Percentiles rank a stretch among this genome's conserved stretches.
phyloP scores from a whole-genome alignment of 257 asterid genomes.

The Scutellaria barbata region DNA sequence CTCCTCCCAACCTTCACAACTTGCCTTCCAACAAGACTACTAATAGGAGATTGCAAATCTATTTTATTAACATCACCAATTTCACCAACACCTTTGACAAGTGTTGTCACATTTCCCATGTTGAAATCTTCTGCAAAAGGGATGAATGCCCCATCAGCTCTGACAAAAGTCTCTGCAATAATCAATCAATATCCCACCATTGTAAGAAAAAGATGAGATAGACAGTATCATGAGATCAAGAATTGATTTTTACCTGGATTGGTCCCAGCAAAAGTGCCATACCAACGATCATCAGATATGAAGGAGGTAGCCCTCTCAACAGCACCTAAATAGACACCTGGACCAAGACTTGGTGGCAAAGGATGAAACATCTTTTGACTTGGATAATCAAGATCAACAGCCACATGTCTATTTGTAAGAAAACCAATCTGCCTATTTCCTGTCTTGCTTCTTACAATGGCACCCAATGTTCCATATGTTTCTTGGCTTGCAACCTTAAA shows the following conservation, averaged over 20 bases:
- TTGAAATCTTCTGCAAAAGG: conserved; percentile 92
- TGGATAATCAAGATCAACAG: conserved; percentile 94
- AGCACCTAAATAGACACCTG: conserved; percentile 96
- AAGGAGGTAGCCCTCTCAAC: conserved; percentile 98
- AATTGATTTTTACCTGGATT: conserved; percentile 69
- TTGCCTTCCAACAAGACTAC: conserved; percentile 78
- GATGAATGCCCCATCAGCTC: conserved; percentile 97
- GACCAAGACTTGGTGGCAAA: conserved; percentile 95
- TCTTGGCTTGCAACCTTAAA: conserved; percentile 97
- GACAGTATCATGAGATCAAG: no score
- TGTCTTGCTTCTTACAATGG: conserved; percentile 90
- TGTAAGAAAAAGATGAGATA: no score
- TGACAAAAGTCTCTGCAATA: conserved; percentile 84
- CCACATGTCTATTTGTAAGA: conserved; percentile 96
- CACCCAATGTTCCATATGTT: conserved; percentile 96
- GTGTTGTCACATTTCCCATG: conserved; percentile 69
- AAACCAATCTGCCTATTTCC: conserved; percentile 91
- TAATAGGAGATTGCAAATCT: conserved; percentile 83
- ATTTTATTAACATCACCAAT: conserved; percentile 74
- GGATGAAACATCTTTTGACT: conserved; percentile 99
- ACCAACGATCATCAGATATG: conserved; percentile 89
- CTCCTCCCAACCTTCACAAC: conserved; percentile 97
- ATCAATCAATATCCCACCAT: no score
- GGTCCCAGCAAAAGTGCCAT: conserved; percentile 89
- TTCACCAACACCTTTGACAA: conserved; percentile 87